Base-by-base conservation (phyloP, 768 basidiomycete species). In the Suillus lakei region DNA sequence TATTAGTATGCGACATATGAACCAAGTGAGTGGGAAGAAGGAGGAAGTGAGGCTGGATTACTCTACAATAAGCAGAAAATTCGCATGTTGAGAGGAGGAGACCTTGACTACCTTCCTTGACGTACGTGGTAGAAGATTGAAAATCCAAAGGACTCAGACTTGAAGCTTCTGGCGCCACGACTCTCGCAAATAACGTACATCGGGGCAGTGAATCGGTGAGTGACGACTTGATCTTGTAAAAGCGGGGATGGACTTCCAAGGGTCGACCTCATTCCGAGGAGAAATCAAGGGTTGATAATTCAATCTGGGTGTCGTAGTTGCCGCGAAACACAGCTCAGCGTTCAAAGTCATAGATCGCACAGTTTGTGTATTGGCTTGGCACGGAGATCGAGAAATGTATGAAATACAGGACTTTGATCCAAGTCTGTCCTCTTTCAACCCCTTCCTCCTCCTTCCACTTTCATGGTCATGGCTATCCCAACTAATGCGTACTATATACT, bases 151-250 rank as follows among this genome's bases (percentile, higher is more conserved):
- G 23, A 50, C 15, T 59, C 18, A 38, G 28, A 38, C 56, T 54
- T 54, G 48, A 50, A 51, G 50, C 51, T 53, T 53, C 51, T 53
- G 28, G 32, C 51, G 39, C 58, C 58, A 59, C 58, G 58, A 41
- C 58, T 21, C 21, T 30, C 58, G 58, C 58, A 59, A n/a, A 59
- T 59, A 59, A 59, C 58, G 58, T 59, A 59, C 39, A 26, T 36
- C 4, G 48, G 55, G 10, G 38, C 38, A 41, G 58, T 26, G 39
- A 26, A 39, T 38, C 58, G 58, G 58, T 59, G 38, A 59, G 58
- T 59, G 28, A 58, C 18, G 23, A 16, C 23, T 56, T 38, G 36
- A 32, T 54, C 26, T 59, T 58, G 18, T 28, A 30, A 26, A 58
- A 58, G 38, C 56, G 36, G 56, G 56, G 56, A 58, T 39, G 56